Evolutionary conservation across 2,329 filamentous ascomycete species (phyloP).

Genomic region (Aspergillus eucalypticola): DNA sequence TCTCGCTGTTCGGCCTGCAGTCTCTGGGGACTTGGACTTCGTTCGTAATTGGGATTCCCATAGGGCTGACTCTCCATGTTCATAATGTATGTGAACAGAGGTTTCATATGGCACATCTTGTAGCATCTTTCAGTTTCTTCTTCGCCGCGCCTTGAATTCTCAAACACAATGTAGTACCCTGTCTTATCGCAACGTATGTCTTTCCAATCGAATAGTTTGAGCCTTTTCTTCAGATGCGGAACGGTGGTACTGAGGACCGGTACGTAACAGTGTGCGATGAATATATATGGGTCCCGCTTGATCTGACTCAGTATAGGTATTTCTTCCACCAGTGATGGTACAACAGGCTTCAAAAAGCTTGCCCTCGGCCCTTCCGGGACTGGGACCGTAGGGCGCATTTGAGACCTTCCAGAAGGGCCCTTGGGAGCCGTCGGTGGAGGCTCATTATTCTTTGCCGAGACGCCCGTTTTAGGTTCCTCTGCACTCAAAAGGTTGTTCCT

Average conservation of each 20-base stretch:
- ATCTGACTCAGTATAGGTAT: constrained; percentile 69
- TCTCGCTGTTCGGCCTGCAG: constrained; percentile 53
- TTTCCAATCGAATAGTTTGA: constrained; percentile 79
- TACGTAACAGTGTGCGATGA: constrained; percentile 82
- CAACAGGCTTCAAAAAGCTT: constrained; percentile 30
- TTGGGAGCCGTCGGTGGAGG: constrained; percentile 84
- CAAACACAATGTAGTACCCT: constrained; percentile 91
- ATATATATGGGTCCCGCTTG: constrained; percentile 81
- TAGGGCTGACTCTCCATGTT: constrained; percentile 79
- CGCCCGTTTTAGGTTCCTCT: constrained; percentile 37
- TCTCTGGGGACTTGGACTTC: constrained; percentile 48
- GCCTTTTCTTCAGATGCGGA: constrained; percentile 82
- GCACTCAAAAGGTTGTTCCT: constrained; percentile 28
- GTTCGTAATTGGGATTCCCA: constrained; percentile 64
- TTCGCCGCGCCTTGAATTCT: constrained; percentile 73
- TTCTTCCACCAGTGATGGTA: constrained; percentile 61
- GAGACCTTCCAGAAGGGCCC: constrained; percentile 68
- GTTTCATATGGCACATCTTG: constrained; percentile 72
- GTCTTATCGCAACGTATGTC: constrained; percentile 80
- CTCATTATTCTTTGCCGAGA: constrained; percentile 53
- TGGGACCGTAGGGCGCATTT: constrained; percentile 34
- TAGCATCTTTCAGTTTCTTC: constrained; percentile 80
- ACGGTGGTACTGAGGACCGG: constrained; percentile 84
- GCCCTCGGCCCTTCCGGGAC: constrained; percentile 45
- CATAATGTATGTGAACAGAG: constrained; percentile 91